Evolutionary conservation across 2,329 filamentous ascomycete genomes (phyloP).

Genomic region (Fusarium verticillioides): DNA sequence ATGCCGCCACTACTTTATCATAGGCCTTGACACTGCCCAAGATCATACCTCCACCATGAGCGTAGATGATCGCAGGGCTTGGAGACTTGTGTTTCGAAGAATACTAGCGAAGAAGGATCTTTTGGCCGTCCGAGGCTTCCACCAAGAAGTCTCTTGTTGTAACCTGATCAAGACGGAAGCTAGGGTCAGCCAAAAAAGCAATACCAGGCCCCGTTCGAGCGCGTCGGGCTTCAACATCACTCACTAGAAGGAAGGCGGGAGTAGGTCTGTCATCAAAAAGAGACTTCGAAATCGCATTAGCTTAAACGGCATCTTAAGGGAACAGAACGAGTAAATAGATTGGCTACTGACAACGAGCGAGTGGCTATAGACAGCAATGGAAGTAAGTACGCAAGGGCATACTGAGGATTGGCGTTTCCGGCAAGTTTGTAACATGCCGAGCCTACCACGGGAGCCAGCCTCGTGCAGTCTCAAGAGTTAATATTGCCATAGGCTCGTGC

Average conservation of each 20-base stretch:
- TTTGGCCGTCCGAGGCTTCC: background rate
- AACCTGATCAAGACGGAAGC: background rate
- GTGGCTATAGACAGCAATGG: background rate
- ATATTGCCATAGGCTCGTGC: background rate
- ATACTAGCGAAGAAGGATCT: background rate
- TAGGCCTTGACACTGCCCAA: background rate
- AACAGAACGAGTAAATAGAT: no score
- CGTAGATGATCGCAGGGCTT: background rate
- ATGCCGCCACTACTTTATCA: background rate
- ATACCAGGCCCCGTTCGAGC: background rate
- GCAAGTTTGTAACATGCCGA: background rate
- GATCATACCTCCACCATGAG: background rate
- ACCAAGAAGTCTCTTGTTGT: background rate
- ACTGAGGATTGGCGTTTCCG: no score
- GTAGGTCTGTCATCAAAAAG: background rate
- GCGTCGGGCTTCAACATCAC: background rate
- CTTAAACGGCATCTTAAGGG: background rate
- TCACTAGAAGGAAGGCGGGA: background rate
- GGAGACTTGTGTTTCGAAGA: background rate
- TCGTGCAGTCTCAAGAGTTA: background rate
- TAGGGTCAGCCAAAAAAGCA: background rate
- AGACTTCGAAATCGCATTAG: background rate
- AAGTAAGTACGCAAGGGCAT: accelerated
- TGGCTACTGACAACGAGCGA: background rate
- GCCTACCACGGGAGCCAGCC: background rate